phyloP scores from a whole-genome alignment of 129 eudicot species.

The Flaveria linearis region DNA sequence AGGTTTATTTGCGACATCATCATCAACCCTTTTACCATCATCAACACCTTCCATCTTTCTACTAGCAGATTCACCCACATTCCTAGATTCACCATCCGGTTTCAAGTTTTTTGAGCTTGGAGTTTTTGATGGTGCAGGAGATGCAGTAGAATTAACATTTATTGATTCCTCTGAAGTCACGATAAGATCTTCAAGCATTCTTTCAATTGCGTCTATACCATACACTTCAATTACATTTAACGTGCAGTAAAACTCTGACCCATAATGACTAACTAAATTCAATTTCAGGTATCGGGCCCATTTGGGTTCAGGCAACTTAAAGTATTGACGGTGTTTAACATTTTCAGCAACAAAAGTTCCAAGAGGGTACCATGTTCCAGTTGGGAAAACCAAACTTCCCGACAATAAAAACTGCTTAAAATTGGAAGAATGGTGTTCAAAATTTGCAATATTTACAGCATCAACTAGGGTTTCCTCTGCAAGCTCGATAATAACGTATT shows the following conservation, averaged over 20 bases:
- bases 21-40: conserved; percentile 46
- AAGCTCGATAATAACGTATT: conserved; percentile 79
- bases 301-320: conserved; percentile 79
- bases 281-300: conserved; percentile 83
- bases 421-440: conserved; percentile 90
- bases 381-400: conserved; percentile 82
- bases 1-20: conserved; percentile 44
- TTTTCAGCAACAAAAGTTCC: conserved; percentile 91
- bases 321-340: conserved; percentile 71
- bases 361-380: conserved; percentile 64
- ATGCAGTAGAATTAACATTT: conserved; percentile 44
- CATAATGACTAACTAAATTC: conserved; percentile 79
- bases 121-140: conserved; percentile 37
- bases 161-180: conserved; percentile 61
- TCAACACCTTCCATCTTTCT: conserved; percentile 49
- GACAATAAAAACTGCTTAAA: conserved; percentile 71
- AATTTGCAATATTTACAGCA: conserved; percentile 86
- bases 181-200: conserved; percentile 95
- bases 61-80: conserved; percentile 35
- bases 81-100: conserved; percentile 33
- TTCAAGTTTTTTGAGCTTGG: conserved; percentile 37
- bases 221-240: conserved; percentile 79
- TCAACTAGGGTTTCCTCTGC: conserved; percentile 88
- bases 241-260: conserved; percentile 90
- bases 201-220: conserved; percentile 90